Evolutionary conservation across 2,329 filamentous ascomycete species (phyloP).

Genomic region (Chrysoporthe austroafricana): DNA sequence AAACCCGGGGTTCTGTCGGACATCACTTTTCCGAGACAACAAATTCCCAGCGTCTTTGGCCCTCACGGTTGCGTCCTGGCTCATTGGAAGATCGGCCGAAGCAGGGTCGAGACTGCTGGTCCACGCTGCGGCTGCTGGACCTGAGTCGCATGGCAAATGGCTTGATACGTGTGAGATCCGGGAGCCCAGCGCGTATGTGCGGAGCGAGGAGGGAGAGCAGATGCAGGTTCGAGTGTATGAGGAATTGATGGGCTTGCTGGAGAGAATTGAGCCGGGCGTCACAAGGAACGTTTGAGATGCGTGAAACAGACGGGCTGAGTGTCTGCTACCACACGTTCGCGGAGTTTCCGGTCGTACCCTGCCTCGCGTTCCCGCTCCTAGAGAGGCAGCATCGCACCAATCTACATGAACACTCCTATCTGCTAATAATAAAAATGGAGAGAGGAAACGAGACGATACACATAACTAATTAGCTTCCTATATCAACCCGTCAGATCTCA

Average conservation of each 20-base stretch:
- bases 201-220: conserved; percentile 43
- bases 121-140: conserved; percentile 41
- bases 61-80: background rate
- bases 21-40: conserved; percentile 42
- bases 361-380: no score
- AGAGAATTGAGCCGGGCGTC: conserved; percentile 47
- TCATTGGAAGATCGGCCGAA: conserved; percentile 44
- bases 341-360: background rate
- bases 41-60: conserved; percentile 18
- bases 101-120: conserved; percentile 46
- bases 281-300: conserved; percentile 38
- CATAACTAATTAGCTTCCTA: no score
- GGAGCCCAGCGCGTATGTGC: conserved; percentile 38
- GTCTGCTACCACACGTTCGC: background rate
- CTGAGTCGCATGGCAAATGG: conserved; percentile 47
- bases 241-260: conserved; percentile 48
- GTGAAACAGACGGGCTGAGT: background rate
- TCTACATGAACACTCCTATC: no score
- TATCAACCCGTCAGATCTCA: no score
- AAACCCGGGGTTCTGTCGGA: conserved; percentile 47
- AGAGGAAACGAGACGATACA: no score
- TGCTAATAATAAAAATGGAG: no score
- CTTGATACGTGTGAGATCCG: conserved; percentile 41
- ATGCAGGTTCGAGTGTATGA: conserved; percentile 44
- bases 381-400: no score